Conservation (phyloP, 176 grass and related monocot genomes). For the Canna indica region DNA sequence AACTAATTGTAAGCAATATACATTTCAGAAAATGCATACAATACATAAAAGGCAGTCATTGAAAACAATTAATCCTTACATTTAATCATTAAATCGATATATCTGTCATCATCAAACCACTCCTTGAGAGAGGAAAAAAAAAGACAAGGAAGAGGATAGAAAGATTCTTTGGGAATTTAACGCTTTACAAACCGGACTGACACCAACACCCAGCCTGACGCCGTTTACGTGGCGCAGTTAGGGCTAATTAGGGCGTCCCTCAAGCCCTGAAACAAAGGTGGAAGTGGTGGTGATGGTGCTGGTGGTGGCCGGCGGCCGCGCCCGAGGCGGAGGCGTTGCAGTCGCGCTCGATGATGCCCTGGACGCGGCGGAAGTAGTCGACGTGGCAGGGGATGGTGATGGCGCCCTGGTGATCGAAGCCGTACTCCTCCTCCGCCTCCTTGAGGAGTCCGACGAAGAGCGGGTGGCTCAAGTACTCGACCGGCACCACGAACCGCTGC, state of each 20-base stretch:
- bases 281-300: constrained; percentile 8
- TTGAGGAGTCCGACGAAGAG: constrained; percentile 8
- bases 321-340: not conserved
- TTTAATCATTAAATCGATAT: no score
- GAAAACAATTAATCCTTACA: no score
- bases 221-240: not conserved
- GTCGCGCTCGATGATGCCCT: constrained; percentile 17
- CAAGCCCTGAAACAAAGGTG: constrained; percentile 12
- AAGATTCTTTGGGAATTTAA: no score
- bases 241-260: not conserved
- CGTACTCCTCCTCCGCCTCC: constrained; percentile 16
- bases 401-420: constrained; percentile 12
- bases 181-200: no score
- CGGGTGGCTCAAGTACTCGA: constrained; percentile 17
- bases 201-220: not conserved
- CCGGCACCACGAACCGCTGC: constrained; percentile 14
- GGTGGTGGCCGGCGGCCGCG: not conserved
- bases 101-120: no score
- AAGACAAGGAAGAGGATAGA: no score
- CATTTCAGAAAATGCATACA: no score
- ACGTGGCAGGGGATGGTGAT: constrained; percentile 18
- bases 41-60: no score
- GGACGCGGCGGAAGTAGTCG: constrained; percentile 5
- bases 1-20: no score
- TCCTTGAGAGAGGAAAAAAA: no score